Conservation (phyloP, 2,329 filamentous ascomycete species). For the Botryotinia narcissicola region DNA sequence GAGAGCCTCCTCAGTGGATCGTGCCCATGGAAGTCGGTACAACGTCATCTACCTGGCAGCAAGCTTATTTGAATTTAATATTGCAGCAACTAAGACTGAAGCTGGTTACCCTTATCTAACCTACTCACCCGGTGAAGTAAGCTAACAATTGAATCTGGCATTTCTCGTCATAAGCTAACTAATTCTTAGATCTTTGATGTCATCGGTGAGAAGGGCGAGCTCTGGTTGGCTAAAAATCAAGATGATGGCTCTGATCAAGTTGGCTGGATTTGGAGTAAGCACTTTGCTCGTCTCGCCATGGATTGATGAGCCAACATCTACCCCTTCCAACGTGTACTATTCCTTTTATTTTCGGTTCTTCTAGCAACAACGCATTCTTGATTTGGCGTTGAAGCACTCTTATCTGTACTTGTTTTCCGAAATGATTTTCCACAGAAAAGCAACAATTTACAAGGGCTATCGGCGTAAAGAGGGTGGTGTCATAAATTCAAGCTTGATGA, state of each 20-base stretch:
- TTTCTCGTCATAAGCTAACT: neutral
- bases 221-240: slow-evolving; percentile 97
- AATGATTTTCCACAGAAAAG: neutral
- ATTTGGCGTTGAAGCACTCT: neutral
- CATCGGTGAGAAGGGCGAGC: slow-evolving; percentile 92
- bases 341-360: neutral
- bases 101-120: slow-evolving; percentile 94
- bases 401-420: neutral
- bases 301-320: slow-evolving; percentile 36
- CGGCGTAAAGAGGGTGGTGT: slow-evolving; percentile 9
- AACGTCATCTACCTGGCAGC: slow-evolving; percentile 87
- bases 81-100: slow-evolving; percentile 86
- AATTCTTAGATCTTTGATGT: slow-evolving; percentile 72
- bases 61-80: slow-evolving; percentile 95
- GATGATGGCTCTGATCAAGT: slow-evolving; percentile 77
- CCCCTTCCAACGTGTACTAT: neutral
- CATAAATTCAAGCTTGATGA: neutral
- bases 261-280: slow-evolving; percentile 99
- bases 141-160: slow-evolving; percentile 33
- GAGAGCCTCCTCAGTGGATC: slow-evolving; percentile 59
- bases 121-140: slow-evolving; percentile 87
- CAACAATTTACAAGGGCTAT: slow-evolving; percentile 5
- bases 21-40: slow-evolving; percentile 53
- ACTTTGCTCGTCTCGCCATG: slow-evolving; percentile 68
- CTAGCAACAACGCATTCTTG: neutral